Percentiles rank a stretch among this genome's conserved stretches.
These are phyloP conservation scores for Cladosporium colombiae DNA, from an alignment of 2,329 filamentous ascomycete species.

Conservation along the genomic window DNA sequence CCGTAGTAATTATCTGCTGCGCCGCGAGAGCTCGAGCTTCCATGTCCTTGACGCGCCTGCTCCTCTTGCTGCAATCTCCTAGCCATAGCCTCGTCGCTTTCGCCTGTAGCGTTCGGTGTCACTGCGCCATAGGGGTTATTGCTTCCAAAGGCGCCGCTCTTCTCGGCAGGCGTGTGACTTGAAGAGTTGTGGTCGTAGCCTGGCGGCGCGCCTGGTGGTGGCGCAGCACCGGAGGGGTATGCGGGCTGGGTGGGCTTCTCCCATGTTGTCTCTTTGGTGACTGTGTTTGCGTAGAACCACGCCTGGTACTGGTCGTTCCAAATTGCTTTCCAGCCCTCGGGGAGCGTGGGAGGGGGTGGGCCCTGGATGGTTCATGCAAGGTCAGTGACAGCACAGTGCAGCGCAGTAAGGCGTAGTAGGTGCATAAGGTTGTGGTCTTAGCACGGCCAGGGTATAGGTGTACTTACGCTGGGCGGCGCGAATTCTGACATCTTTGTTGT, in stretches of 20 bases:
- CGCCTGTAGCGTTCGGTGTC: not conserved
- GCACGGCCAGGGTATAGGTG: constrained; percentile 26
- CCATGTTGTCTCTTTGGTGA: constrained; percentile 90
- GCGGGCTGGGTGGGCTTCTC: constrained; percentile 74
- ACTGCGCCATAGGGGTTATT: constrained; percentile 70
- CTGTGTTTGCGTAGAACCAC: constrained; percentile 91
- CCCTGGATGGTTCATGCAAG: constrained; percentile 33
- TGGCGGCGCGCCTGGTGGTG: constrained; percentile 46
- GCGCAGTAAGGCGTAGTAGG: not conserved
- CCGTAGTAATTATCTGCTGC: constrained; percentile 20
- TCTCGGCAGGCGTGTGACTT: constrained; percentile 32
- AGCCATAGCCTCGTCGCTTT: constrained; percentile 52
- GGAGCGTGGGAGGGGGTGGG: constrained; percentile 64
- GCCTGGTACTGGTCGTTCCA: constrained; percentile 88
- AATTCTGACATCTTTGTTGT: constrained; percentile 34
- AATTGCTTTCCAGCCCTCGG: constrained; percentile 80
- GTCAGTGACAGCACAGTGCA: constrained; percentile 16
- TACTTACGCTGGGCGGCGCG: constrained; percentile 34
- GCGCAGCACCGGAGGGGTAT: constrained; percentile 49
- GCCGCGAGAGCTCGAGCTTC: constrained; percentile 29
- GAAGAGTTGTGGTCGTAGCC: constrained; percentile 58
- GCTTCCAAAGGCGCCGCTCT: constrained; percentile 51
- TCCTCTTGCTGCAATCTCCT: constrained; percentile 82
- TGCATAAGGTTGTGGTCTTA: constrained; percentile 18
- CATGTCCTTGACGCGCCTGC: constrained; percentile 23